Base-by-base conservation (phyloP, 169 alveolate species). In the Plasmodium relictum region DNA sequence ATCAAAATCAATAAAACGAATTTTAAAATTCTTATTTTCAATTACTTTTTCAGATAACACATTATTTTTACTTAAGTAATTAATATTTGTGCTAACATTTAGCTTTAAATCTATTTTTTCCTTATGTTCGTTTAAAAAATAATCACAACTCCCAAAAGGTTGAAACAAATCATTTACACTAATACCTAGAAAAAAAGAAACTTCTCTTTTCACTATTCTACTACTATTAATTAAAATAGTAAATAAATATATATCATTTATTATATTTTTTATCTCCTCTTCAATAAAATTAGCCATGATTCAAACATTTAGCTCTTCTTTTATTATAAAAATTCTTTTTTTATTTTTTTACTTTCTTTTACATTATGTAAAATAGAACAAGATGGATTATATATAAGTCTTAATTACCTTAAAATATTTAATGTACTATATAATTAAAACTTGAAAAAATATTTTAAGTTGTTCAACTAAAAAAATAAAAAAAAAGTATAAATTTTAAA, bases 221-320 rank as follows among this genome's bases (percentile, higher is more conserved):
- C 89, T 76, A 26, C 89, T 76, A 56, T 70, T 26, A n/a, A 66
- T 63, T n/a, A 76, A 44, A 41, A 76, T 76, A 7, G 89, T 63
- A 20, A 70, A 26, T 44, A 76, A 68, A 44, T 76, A 76, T 12
- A 76, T 76, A 24, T 76, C 89, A 14, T 22, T 58, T 18, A 76
- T 76, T 0, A 76, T 48, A 58, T 65, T 62, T 65, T 52, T 76
- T 37, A 76, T 24, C 16, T 76, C 89, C 12, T 52, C 78, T 58
- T 62, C 89, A 22, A 76, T 76, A 24, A 31, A 42, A 18, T 52
- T 52, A 8, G 89, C 89, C 89, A 76, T 76, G 16, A 0, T 61
- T 61, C 26, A 16, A 22, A 54, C 6, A 54, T 54, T 31, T 3
- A 31, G 39, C 39, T 31, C 39, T 31, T 31, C 39, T 3, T 31